These are phyloP conservation scores for Calonectria multiphialidica DNA, from an alignment of 2,329 filamentous ascomycete species.

Conservation along the genomic window DNA sequence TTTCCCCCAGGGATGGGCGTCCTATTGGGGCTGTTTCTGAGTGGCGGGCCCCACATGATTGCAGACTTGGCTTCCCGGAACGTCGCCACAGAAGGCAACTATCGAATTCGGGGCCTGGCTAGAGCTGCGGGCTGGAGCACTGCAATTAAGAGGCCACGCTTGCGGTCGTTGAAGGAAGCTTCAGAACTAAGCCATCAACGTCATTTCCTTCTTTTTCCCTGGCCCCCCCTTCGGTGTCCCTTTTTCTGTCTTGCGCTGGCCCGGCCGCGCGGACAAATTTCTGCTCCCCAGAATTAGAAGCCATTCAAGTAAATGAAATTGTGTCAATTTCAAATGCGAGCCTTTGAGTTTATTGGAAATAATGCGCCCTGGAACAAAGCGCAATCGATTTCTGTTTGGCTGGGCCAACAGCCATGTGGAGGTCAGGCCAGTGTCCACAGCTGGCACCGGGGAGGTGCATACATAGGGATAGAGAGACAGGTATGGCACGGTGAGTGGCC, in stretches of 20 bases:
- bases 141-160: slow-evolving; percentile 27
- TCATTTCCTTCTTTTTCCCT: not conserved
- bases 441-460: no score
- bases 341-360: slow-evolving; percentile 2
- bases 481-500: no score
- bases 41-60: slow-evolving; percentile 3
- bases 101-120: slow-evolving; percentile 29
- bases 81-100: slow-evolving; percentile 23
- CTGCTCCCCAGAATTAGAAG: not conserved
- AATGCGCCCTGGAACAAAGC: not conserved
- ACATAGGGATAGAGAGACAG: no score
- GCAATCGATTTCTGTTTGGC: not conserved
- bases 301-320: not conserved
- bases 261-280: not conserved
- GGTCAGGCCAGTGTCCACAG: not conserved
- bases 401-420: not conserved
- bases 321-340: slow-evolving; percentile 6
- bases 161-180: not conserved
- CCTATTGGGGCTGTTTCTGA: not conserved
- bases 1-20: not conserved
- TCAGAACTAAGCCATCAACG: not conserved
- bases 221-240: not conserved
- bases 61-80: slow-evolving; percentile 11
- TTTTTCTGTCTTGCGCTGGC: not conserved
- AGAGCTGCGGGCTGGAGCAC: slow-evolving; percentile 32